phyloP scores from a whole-genome alignment of 306 rosid species.

The Vigna mungo region DNA sequence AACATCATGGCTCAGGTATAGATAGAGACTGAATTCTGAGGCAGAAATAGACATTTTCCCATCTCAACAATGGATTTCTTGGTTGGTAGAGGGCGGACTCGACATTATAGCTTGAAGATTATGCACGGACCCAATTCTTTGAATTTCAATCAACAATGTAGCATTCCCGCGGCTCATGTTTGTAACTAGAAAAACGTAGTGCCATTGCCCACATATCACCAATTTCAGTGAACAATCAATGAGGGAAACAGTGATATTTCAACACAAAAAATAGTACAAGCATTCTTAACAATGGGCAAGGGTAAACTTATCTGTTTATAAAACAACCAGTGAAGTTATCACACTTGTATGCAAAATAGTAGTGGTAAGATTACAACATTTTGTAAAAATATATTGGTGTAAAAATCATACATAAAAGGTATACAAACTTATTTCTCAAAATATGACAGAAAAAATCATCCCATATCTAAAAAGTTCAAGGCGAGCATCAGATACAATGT shows the following conservation, averaged over 20 bases:
- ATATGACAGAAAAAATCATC: not conserved
- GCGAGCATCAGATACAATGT: not conserved
- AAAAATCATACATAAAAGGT: not conserved
- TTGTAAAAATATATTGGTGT: not conserved
- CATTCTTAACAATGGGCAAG: not conserved
- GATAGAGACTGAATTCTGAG: slow-evolving; percentile 11
- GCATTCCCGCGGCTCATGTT: not conserved
- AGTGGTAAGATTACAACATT: not conserved
- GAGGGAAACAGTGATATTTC: not conserved
- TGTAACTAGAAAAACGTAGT: not conserved
- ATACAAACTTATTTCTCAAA: not conserved
- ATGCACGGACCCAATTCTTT: not conserved
- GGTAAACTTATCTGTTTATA: not conserved
- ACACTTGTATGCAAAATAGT: not conserved
- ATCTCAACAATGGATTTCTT: not conserved
- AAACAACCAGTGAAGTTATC: not conserved
- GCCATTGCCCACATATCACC: not conserved
- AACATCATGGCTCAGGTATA: not conserved
- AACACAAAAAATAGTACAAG: not conserved
- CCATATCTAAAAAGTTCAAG: not conserved
- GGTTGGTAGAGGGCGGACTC: slow-evolving; percentile 4
- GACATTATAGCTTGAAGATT: not conserved
- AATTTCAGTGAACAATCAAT: not conserved
- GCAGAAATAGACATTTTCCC: no score
- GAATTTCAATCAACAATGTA: not conserved